Evolutionary conservation across 495 filamentous ascomycete species (phyloP), one percentile per base, ranked within the genome.

Genomic region (Pseudoneurospora amorphoporcata): DNA sequence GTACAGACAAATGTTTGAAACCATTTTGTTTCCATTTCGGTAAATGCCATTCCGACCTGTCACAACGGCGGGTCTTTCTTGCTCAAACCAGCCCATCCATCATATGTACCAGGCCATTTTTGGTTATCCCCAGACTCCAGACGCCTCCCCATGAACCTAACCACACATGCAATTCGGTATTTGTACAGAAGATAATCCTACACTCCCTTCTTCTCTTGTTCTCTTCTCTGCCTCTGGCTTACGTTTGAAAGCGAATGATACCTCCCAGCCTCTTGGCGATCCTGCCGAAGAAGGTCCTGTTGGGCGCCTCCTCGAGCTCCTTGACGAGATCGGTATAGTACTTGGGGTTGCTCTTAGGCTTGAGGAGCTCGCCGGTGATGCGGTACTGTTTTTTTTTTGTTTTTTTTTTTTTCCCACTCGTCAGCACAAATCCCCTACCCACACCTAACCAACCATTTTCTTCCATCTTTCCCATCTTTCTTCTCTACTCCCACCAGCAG

Each of bases 291-390:
- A 84, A 91, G 61, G 87, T 87, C 35, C 92, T 83, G 53, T 78
- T 84, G 35, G 91, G 91, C 19, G 90, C 92, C 79, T 89, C 91
- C 69, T 90, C 87, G 45, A 94, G 87, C 81, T 94, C 94, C 71
- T 82, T 84, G 71, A 92, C 78, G 6, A 97, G 79, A 73, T 92
- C 85, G 37, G 88, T 85, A 78, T 95, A 97, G 80, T 97, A 88
- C 4, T 85, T 88, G 38, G 94, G 93, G 72, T 93, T 90, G 77
- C 88, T 92, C 41, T 86, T 87, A 2, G 94, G 94, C 37, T 83
- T 82, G 74, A 94, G 85, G 68, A 95, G 77, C 19, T 82, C 82
- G 19, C 84, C 83, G 0, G 86, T 82, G 19, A 94, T 76, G 9
- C 89, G 90, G 79, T 94, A 95, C 85, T 90, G 75, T 69, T 19